Percentiles rank a stretch among this genome's conserved stretches.
Conservation (phyloP, 2,329 filamentous ascomycete genomes). For the Sclerotinia nivalis region DNA sequence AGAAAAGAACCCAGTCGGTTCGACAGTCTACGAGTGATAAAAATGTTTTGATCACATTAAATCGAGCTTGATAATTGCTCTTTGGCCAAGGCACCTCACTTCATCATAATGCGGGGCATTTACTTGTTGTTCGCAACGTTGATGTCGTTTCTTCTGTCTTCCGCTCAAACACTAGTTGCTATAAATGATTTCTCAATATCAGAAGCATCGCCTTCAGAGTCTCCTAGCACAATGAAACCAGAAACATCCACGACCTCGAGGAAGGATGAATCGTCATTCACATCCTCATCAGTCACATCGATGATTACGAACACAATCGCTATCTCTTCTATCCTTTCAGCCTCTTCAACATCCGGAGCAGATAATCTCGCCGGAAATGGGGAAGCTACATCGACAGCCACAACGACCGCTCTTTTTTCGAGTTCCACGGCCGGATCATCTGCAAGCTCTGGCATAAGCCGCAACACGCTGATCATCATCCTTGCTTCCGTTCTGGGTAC, state of each 20-base stretch:
- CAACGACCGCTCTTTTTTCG: constrained; percentile 24
- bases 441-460: constrained; percentile 24
- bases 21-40: constrained; percentile 16
- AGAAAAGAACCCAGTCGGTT: constrained; percentile 21
- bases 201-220: neutral
- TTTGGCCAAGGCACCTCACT: constrained; percentile 20
- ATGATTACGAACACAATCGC: constrained; percentile 29
- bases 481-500: constrained; percentile 36
- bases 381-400: constrained; percentile 18
- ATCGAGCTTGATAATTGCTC: constrained; percentile 19
- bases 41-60: constrained; percentile 21
- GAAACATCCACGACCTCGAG: constrained; percentile 6
- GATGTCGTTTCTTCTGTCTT: constrained; percentile 21
- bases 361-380: constrained; percentile 5
- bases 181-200: constrained; percentile 15
- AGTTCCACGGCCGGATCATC: constrained; percentile 25
- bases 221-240: neutral
- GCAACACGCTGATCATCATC: constrained; percentile 34
- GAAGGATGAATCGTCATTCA: constrained; percentile 22
- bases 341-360: constrained; percentile 19
- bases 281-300: constrained; percentile 22
- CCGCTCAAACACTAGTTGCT: constrained; percentile 20
- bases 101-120: constrained; percentile 27
- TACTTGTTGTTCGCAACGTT: constrained; percentile 23
- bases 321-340: constrained; percentile 28